Percentiles rank a stretch among this genome's conserved stretches.
Evolutionary conservation across 2,329 filamentous ascomycete genomes (phyloP).

Genomic region (Colletotrichum orchidophilum): DNA sequence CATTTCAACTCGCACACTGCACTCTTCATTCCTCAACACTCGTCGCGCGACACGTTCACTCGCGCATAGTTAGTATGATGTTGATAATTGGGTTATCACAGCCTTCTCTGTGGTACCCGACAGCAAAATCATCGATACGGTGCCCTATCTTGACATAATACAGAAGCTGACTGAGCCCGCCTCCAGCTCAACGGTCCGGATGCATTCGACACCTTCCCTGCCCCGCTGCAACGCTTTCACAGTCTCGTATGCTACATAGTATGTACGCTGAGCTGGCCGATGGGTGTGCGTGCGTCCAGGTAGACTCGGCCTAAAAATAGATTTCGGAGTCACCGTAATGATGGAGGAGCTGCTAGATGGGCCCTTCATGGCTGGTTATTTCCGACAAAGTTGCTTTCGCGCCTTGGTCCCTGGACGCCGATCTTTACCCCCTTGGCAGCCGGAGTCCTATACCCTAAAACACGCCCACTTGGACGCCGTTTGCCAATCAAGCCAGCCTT

Average conservation of each 20-base stretch:
- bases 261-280: not conserved
- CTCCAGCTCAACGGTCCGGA: not conserved
- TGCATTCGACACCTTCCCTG: not conserved
- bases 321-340: conserved; percentile 34
- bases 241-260: not conserved
- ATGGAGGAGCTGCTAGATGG: conserved; percentile 28
- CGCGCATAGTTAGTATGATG: not conserved
- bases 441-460: conserved; percentile 6
- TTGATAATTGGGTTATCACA: not conserved
- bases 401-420: conserved; percentile 17
- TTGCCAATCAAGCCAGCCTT: conserved; percentile 7
- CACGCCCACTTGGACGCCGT: conserved; percentile 18
- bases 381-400: conserved; percentile 14
- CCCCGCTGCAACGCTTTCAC: not conserved
- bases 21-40: not conserved
- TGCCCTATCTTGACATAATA: not conserved
- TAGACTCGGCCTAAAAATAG: conserved; percentile 1
- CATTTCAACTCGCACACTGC: not conserved
- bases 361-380: conserved; percentile 25
- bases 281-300: conserved; percentile 3
- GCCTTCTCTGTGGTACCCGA: not conserved
- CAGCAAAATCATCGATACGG: not conserved
- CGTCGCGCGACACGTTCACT: not conserved
- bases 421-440: conserved; percentile 30
- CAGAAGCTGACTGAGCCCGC: conserved; percentile 1